Conservation (phyloP, 441 rosid genomes). For the Cnidoscolus chayamansa region DNA sequence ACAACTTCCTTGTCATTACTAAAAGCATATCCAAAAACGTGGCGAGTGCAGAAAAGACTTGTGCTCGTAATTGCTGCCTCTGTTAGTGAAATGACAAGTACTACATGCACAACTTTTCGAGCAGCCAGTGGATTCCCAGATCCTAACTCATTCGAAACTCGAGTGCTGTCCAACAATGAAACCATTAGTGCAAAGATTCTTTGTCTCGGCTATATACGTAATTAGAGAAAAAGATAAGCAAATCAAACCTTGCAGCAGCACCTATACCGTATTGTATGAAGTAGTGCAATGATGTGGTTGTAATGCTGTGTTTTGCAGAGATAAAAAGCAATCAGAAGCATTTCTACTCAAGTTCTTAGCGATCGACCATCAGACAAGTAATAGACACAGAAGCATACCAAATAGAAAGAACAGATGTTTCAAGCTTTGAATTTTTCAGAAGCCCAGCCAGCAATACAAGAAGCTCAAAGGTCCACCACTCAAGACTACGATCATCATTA, state of each 20-base stretch:
- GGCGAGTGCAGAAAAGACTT: slow-evolving; percentile 34
- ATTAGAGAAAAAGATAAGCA: not conserved
- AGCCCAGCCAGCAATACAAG: slow-evolving; percentile 45
- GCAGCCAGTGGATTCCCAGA: slow-evolving; percentile 51
- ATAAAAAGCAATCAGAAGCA: not conserved
- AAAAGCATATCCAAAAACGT: slow-evolving; percentile 41
- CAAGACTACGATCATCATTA: slow-evolving; percentile 35
- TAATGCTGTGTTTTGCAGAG: slow-evolving; percentile 35
- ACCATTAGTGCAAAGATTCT: no score
- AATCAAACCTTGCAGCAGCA: slow-evolving; percentile 54
- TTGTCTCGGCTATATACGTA: no score
- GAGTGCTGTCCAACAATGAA: slow-evolving; percentile 32
- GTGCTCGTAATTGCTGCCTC: slow-evolving; percentile 38
- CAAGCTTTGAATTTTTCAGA: slow-evolving; percentile 52
- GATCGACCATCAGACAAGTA: not conserved
- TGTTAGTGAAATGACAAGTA: slow-evolving; percentile 24
- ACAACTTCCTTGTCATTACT: slow-evolving; percentile 43
- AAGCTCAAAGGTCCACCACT: slow-evolving; percentile 65
- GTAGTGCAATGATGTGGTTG: slow-evolving; percentile 41
- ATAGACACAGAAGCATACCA: slow-evolving; percentile 32
- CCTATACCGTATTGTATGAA: slow-evolving; percentile 44
- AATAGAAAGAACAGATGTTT: slow-evolving; percentile 57
- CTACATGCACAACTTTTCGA: slow-evolving; percentile 31
- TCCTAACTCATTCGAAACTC: slow-evolving; percentile 61
- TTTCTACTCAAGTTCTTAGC: not conserved